Evolutionary conservation across 768 basidiomycete genomes (phyloP), one percentile per base, ranked within the genome.

Genomic region (Rhizopogon vulgaris): DNA sequence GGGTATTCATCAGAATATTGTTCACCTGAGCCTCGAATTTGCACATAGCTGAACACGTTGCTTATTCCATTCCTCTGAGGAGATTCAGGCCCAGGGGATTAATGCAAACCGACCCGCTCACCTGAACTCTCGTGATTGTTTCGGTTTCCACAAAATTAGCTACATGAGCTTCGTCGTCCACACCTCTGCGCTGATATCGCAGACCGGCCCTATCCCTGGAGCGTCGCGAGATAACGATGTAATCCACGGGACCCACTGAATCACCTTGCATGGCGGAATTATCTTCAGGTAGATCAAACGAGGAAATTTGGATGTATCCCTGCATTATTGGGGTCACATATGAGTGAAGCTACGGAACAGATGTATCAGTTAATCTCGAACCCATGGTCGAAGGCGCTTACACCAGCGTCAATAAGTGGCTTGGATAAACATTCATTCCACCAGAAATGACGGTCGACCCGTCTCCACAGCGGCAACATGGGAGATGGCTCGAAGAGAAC

Each of bases 81-180:
- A 11, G 28, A 6, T 6, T 45, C 3, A 34, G 9, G 22, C 36
- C 11, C 42, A 6, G 25, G n/a, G n/a, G 0, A 46, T 22, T 24
- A 24, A 30, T 17, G 12, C 12, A 18, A 56, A 15, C 24, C 14
- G 4, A 17, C 12, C 10, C 43, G 59, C 77, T 37, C 53, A 91
- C 93, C 75, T 87, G 80, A 10, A 94, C 80, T 39, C 84, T 76
- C 74, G 90, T 82, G 48, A 95, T 84, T 2, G 90, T 87, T 71
- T 97, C 94, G 0, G 92, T 93, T 69, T 97, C 92, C 2, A 97
- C 93, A 63, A 97, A 94, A 69, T 98, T 98, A 1, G 93, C 94
- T 3, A 94, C 94, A 63, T 90, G 79, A 5, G 93, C 91, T 53
- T 90, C 85, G 56, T 94, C 91, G 60, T 98, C 94, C 48, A 97